Evolutionary conservation across 192 early-diverging fungal genomes (phyloP).

Genomic region (Coemansia furcata): DNA sequence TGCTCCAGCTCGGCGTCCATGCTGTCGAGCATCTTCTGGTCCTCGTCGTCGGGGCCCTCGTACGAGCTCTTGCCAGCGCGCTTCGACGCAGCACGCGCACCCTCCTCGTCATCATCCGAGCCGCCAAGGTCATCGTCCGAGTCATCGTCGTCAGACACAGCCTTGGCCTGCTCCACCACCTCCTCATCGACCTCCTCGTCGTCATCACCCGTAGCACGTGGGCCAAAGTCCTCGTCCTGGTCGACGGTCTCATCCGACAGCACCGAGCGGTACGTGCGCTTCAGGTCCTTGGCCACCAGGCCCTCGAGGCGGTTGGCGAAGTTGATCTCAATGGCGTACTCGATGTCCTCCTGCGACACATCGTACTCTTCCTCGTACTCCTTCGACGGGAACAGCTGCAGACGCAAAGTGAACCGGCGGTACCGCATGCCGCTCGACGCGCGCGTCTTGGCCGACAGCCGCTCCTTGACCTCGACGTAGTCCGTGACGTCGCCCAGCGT

Average conservation of each 20-base stretch:
- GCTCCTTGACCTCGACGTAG: conserved; percentile 79
- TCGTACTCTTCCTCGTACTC: conserved; percentile 79
- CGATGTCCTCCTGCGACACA: conserved; percentile 64
- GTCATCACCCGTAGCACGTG: conserved; percentile 13
- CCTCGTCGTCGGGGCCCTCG: conserved; percentile 86
- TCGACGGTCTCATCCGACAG: conserved; percentile 41
- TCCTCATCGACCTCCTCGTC: conserved; percentile 31
- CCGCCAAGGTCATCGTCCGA: conserved; percentile 43
- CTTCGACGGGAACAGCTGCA: conserved; percentile 81
- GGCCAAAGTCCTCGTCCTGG: conserved; percentile 10
- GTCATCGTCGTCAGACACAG: conserved; percentile 27
- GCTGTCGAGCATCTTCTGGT: conserved; percentile 56
- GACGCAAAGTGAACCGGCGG: conserved; percentile 76
- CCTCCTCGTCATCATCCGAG: conserved; percentile 62
- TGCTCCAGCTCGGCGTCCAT: conserved; percentile 52
- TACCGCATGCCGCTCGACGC: conserved; percentile 47
- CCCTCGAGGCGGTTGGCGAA: conserved; percentile 75
- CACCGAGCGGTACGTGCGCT: conserved; percentile 55
- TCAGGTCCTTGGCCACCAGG: conserved; percentile 76
- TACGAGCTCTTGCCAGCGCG: conserved; percentile 69
- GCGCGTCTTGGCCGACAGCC: conserved; percentile 56
- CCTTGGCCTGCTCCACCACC: conserved; percentile 12
- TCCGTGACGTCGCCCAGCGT: conserved; percentile 84
- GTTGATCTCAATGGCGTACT: conserved; percentile 66
- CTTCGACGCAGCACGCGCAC: conserved; percentile 61